phyloP scores from a whole-genome alignment of 2,329 filamentous ascomycete genomes.

The Sclerotinia glacialis region DNA sequence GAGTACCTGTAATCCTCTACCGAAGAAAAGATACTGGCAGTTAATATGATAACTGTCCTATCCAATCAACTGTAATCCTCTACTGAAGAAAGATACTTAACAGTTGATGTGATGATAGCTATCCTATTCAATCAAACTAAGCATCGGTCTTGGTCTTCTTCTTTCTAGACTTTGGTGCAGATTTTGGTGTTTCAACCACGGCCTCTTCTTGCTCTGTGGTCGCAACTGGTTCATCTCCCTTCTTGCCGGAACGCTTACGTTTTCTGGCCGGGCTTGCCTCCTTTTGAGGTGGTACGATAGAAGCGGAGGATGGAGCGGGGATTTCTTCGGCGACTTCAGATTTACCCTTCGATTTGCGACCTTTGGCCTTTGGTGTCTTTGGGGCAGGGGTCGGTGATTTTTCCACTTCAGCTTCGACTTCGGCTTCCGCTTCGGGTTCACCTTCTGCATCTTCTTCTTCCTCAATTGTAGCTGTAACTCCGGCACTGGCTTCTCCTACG shows the following conservation, averaged over 20 bases:
- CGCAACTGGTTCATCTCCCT: slow-evolving; percentile 27
- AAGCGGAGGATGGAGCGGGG: slow-evolving; percentile 27
- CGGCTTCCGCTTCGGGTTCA: slow-evolving; percentile 42
- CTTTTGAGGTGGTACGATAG: slow-evolving; percentile 30
- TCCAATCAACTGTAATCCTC: no score
- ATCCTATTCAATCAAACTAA: slow-evolving; percentile 36
- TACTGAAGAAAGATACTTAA: not conserved
- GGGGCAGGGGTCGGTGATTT: slow-evolving; percentile 46
- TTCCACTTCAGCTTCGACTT: slow-evolving; percentile 40
- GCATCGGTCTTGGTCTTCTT: slow-evolving; percentile 54
- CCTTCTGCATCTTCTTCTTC: slow-evolving; percentile 39
- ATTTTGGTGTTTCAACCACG: slow-evolving; percentile 34
- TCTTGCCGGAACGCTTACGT: slow-evolving; percentile 59
- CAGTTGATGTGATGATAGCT: not conserved
- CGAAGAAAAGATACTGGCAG: not conserved
- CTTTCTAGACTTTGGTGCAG: slow-evolving; percentile 36
- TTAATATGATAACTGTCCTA: not conserved
- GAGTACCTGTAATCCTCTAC: not conserved
- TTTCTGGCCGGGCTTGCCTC: slow-evolving; percentile 54
- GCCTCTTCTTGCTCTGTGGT: slow-evolving; percentile 49
- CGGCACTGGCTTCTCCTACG: slow-evolving; percentile 52
- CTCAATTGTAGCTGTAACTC: slow-evolving; percentile 23
- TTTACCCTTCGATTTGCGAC: slow-evolving; percentile 40
- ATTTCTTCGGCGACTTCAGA: slow-evolving; percentile 37
- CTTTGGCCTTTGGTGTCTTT: slow-evolving; percentile 56